Percentiles rank a stretch among this genome's conserved stretches.
Conservation (phyloP, 1,284 basidiomycete species). For the Flammula alnicola region DNA sequence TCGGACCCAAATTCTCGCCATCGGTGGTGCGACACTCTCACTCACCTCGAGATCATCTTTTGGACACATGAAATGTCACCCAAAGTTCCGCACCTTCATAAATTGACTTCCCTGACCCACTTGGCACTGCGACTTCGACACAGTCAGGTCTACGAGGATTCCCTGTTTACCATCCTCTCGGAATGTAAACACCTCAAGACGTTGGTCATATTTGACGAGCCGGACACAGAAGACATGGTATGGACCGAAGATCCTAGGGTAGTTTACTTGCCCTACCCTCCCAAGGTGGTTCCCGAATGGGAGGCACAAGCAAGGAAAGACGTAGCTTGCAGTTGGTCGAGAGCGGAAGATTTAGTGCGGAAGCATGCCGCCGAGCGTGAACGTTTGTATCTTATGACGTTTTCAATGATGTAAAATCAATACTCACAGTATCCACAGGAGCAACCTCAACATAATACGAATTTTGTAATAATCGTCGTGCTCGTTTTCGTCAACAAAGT, state of each 20-base stretch:
- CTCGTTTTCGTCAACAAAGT: background rate
- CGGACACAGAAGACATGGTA: constrained; percentile 22
- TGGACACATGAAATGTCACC: constrained; percentile 28
- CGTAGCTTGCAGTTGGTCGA: constrained; percentile 29
- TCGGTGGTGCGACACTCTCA: constrained; percentile 29
- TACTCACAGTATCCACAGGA: constrained; percentile 19
- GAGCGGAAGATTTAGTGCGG: constrained; percentile 34
- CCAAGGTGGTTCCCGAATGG: constrained; percentile 35
- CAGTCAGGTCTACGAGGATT: constrained; percentile 22
- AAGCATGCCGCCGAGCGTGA: constrained; percentile 24
- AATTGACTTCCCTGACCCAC: constrained; percentile 35
- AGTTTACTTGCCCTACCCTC: constrained; percentile 34
- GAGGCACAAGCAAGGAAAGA: constrained; percentile 32
- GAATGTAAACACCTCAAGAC: constrained; percentile 27
- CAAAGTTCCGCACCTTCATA: constrained; percentile 28
- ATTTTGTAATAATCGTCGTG: constrained; percentile 10
- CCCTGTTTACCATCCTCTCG: constrained; percentile 28
- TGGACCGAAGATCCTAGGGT: constrained; percentile 31
- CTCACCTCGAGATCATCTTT: constrained; percentile 38
- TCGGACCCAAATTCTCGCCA: constrained; percentile 16
- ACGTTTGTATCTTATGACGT: constrained; percentile 17
- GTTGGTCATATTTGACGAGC: constrained; percentile 31
- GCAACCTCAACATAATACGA: constrained; percentile 13
- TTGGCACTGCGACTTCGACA: constrained; percentile 34
- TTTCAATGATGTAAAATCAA: constrained; percentile 6